Evolutionary conservation across 179 eudicot genomes (phyloP).

Genomic region (Silene noctiflora): DNA sequence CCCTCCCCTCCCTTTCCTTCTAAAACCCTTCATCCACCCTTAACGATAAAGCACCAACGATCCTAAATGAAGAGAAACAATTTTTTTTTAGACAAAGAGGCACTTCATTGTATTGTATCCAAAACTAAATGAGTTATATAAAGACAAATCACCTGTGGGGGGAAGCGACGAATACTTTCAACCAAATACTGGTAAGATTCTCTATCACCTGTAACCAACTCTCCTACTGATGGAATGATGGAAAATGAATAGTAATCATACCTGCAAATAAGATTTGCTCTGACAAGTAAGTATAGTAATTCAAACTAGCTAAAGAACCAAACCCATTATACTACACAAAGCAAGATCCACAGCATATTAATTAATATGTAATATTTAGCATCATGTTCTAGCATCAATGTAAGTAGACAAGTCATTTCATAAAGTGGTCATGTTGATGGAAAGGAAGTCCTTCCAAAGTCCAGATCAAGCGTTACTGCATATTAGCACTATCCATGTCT

Average conservation of each 20-base stretch:
- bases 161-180: constrained; percentile 88
- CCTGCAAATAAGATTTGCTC: constrained; percentile 37
- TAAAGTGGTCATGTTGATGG: neutral
- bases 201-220: constrained; percentile 80
- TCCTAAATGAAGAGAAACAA: neutral
- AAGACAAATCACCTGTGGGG: constrained; percentile 59
- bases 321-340: neutral
- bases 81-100: neutral
- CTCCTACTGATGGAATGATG: constrained; percentile 72
- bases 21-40: too few relatives aligned
- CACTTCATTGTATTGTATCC: neutral
- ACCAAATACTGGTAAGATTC: constrained; percentile 88
- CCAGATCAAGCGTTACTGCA: neutral
- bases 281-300: neutral
- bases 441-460: neutral
- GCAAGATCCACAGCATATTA: neutral
- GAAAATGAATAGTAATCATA: constrained; percentile 88
- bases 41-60: neutral
- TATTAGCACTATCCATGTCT: neutral
- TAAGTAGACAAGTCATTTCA: neutral
- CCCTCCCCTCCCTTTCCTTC: too few relatives aligned
- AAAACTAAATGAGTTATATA: neutral
- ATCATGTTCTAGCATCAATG: neutral
- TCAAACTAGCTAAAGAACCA: neutral
- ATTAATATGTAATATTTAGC: neutral